Percentiles rank a stretch among this genome's conserved stretches.
phyloP scores from a whole-genome alignment of 1,139 yeast species.

The Saccharomyces pastorianus region DNA sequence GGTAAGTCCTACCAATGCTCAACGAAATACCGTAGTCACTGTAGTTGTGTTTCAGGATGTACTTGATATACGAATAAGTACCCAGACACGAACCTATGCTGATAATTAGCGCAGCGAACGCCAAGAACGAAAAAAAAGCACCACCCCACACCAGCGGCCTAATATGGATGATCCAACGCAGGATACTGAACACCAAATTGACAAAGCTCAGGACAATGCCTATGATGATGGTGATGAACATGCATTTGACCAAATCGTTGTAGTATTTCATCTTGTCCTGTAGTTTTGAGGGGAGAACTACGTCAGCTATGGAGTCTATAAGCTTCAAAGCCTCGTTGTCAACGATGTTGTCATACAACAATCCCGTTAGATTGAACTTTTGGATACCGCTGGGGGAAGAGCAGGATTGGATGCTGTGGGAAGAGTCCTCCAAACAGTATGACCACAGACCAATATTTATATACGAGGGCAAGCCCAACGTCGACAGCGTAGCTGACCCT shows the following conservation, averaged over 20 bases:
- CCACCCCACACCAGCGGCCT: constrained; percentile 20
- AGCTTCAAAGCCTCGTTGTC: constrained; percentile 15
- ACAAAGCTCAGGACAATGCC: constrained; percentile 23
- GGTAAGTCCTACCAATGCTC: constrained; percentile 18
- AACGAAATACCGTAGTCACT: constrained; percentile 22
- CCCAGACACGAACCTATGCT: constrained; percentile 27
- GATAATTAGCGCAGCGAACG: constrained; percentile 18
- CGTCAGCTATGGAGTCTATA: constrained; percentile 16
- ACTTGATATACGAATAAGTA: constrained; percentile 21
- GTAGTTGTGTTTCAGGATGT: constrained; percentile 15
- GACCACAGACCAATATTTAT: constrained; percentile 30
- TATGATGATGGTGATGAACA: constrained; percentile 25
- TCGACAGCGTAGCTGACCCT: constrained; percentile 6
- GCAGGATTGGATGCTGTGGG: constrained; percentile 17
- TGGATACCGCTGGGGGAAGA: constrained; percentile 28
- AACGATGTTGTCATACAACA: constrained; percentile 20
- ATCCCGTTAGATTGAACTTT: constrained; percentile 18
- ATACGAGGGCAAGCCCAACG: constrained; percentile 20
- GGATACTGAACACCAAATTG: constrained; percentile 14
- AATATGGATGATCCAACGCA: constrained; percentile 22
- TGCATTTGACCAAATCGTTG: constrained; percentile 23
- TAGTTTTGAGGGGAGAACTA: constrained; percentile 20
- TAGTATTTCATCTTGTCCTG: constrained; percentile 20
- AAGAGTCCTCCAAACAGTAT: constrained; percentile 20
- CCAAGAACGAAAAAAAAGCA: constrained; percentile 16